Percentiles rank a stretch among this genome's conserved stretches.
phyloP scores from a whole-genome alignment of 2,329 filamentous ascomycete species.

The Aspergillus sp. region DNA sequence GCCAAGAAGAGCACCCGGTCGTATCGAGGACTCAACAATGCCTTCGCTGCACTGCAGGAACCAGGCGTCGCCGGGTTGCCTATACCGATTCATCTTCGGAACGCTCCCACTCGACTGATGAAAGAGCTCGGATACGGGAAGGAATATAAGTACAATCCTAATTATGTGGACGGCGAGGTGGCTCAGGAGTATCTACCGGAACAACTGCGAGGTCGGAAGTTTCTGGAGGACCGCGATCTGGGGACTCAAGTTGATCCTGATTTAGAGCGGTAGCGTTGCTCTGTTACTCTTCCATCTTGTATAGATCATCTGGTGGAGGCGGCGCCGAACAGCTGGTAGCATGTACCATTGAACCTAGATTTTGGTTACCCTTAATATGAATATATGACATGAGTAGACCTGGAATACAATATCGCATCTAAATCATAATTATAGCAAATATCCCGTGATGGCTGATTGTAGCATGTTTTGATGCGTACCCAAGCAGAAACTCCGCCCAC shows the following conservation, averaged over 20 bases:
- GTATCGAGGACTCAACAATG: slow-evolving; percentile 79
- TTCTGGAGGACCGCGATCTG: slow-evolving; percentile 77
- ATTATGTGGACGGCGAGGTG: slow-evolving; percentile 78
- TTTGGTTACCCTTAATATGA: no score
- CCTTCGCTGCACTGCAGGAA: slow-evolving; percentile 73
- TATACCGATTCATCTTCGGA: slow-evolving; percentile 82
- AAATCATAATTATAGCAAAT: no score
- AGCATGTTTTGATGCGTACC: background rate
- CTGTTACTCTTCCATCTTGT: no score
- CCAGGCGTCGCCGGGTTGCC: slow-evolving; percentile 79
- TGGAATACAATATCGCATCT: no score
- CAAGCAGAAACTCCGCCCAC: slow-evolving; percentile 11
- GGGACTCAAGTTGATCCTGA: slow-evolving; percentile 76
- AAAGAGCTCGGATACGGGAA: slow-evolving; percentile 86
- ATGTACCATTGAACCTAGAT: no score
- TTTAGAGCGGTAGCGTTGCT: slow-evolving; percentile 30
- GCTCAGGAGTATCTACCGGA: slow-evolving; percentile 89
- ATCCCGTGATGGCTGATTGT: no score
- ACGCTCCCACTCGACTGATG: slow-evolving; percentile 90
- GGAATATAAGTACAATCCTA: slow-evolving; percentile 95
- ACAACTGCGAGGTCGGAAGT: slow-evolving; percentile 64
- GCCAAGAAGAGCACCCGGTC: slow-evolving; percentile 84
- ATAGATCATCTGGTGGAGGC: no score
- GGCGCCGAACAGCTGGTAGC: no score
- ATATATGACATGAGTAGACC: no score